These are phyloP conservation scores for Penicillium ochrochloron DNA, from an alignment of 495 filamentous ascomycete species.

Conservation along the genomic window DNA sequence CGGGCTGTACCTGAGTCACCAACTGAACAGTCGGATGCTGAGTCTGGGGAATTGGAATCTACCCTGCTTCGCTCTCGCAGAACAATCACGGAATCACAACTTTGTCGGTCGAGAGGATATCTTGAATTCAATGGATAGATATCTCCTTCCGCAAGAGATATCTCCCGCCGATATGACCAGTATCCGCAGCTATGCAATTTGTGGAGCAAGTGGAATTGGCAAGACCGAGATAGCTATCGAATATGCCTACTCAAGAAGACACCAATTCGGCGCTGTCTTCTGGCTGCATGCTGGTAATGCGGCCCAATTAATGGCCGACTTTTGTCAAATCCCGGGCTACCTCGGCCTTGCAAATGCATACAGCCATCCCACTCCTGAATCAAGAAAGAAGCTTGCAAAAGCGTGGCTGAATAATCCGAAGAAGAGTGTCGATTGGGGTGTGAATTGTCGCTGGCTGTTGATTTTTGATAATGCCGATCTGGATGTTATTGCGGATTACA, in stretches of 20 bases:
- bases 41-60: neutral
- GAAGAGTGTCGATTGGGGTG: neutral
- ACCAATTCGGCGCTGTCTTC: neutral
- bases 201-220: neutral
- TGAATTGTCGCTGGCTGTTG: slow-evolving; percentile 1
- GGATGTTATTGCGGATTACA: neutral
- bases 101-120: neutral
- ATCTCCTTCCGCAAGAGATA: neutral
- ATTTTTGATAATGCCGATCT: neutral
- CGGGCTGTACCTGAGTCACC: neutral
- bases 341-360: neutral
- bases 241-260: neutral
- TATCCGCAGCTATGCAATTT: neutral
- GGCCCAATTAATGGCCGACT: neutral
- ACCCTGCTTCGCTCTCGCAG: neutral
- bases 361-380: neutral
- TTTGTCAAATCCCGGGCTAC: neutral
- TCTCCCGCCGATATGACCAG: slow-evolving; percentile 1
- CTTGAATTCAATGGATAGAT: neutral
- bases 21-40: neutral
- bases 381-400: neutral
- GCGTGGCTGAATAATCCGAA: neutral
- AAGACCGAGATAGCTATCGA: neutral
- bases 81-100: neutral
- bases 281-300: slow-evolving; percentile 5